Evolutionary conservation across 2,329 filamentous ascomycete species (phyloP).

Genomic region (Trichoderma oligosporum): DNA sequence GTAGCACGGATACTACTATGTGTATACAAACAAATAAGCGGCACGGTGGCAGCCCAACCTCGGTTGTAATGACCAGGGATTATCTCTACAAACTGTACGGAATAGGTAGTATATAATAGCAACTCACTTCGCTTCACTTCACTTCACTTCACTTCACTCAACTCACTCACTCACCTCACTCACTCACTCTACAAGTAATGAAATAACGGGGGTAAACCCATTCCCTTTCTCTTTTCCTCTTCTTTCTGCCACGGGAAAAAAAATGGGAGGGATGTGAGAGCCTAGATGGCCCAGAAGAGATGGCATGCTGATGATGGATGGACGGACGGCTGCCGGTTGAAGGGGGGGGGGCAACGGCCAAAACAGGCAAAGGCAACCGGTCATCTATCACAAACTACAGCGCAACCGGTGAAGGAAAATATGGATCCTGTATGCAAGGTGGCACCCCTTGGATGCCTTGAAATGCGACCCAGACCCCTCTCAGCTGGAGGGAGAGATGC

Average conservation of each 20-base stretch:
- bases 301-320: conserved; percentile 1
- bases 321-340: neutral
- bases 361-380: conserved; percentile 18
- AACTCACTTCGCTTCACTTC: too few relatives aligned
- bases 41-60: too few relatives aligned
- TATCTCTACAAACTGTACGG: too few relatives aligned
- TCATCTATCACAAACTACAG: conserved; percentile 34
- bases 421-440: conserved; percentile 15
- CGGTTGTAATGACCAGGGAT: too few relatives aligned
- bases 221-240: neutral
- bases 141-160: too few relatives aligned
- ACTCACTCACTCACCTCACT: too few relatives aligned
- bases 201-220: too few relatives aligned
- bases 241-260: conserved; percentile 3
- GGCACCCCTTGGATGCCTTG: neutral
- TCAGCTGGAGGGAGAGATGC: conserved; percentile 12
- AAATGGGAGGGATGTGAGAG: neutral
- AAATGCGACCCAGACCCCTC: conserved; percentile 5
- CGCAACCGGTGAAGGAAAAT: conserved; percentile 25
- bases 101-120: too few relatives aligned
- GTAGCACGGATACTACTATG: too few relatives aligned
- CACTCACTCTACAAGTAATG: too few relatives aligned
- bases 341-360: neutral
- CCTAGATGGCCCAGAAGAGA: neutral
- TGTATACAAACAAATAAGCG: too few relatives aligned